Conservation (phyloP, 2,329 filamentous ascomycete species). For the Microdochium nivale region DNA sequence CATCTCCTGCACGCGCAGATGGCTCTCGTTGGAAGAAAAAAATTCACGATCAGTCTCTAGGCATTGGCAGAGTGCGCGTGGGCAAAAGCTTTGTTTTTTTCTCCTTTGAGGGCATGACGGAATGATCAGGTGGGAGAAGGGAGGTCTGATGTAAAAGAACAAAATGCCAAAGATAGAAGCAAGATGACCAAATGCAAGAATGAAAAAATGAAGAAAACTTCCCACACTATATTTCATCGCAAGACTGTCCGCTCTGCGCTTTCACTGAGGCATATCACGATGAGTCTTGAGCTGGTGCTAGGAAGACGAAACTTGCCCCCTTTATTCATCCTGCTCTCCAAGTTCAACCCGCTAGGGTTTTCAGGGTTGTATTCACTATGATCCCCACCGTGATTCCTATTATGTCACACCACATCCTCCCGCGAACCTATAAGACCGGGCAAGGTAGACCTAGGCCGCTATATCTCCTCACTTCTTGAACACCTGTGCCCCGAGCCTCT, state of each 20-base stretch:
- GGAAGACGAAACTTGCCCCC: too few species aligned
- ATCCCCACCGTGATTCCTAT: too few species aligned
- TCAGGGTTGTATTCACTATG: too few species aligned
- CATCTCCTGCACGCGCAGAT: background rate
- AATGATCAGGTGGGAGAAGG: background rate
- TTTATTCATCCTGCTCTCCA: too few species aligned
- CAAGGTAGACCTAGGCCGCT: too few species aligned
- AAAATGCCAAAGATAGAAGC: background rate
- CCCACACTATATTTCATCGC: background rate
- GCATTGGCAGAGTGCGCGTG: background rate
- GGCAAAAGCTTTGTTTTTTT: background rate
- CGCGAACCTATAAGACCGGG: too few species aligned
- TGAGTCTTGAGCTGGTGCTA: too few species aligned
- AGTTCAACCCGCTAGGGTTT: too few species aligned
- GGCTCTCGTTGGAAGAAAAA: background rate
- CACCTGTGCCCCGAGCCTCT: constrained; percentile 59
- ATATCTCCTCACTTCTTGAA: constrained; percentile 35
- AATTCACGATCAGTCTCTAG: background rate
- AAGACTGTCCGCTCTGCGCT: too few species aligned
- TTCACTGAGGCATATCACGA: too few species aligned
- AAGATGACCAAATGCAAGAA: background rate
- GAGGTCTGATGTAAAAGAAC: background rate
- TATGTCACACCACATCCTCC: too few species aligned
- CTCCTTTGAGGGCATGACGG: background rate
- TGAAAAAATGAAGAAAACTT: constrained; percentile 1